These are phyloP conservation scores for Polyporus tsugae DNA, from an alignment of 1,284 basidiomycete genomes.

Conservation along the genomic window DNA sequence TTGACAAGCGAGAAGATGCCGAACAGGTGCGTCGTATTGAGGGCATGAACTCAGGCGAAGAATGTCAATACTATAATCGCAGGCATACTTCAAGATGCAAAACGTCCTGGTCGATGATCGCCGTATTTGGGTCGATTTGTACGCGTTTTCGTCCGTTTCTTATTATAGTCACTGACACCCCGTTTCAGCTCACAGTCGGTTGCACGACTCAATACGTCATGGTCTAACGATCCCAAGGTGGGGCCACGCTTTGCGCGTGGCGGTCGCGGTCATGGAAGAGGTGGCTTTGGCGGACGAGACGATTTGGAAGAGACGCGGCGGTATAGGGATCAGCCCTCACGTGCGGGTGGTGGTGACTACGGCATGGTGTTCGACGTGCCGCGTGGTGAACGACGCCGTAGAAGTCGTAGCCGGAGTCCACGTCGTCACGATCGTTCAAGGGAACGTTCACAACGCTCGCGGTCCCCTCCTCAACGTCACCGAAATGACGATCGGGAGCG, in stretches of 20 bases:
- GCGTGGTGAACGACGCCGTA: conserved; percentile 35
- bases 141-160: conserved; percentile 39
- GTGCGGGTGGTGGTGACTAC: conserved; percentile 51
- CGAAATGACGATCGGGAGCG: conserved; percentile 35
- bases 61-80: conserved; percentile 7
- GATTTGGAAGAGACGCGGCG: conserved; percentile 75
- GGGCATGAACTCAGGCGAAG: too few species aligned
- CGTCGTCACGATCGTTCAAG: conserved; percentile 36
- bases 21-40: conserved; percentile 73
- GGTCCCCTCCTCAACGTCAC: conserved; percentile 35
- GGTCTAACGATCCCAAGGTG: conserved; percentile 78
- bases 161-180: conserved; percentile 24
- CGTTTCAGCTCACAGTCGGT: conserved; percentile 87
- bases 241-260: conserved; percentile 47
- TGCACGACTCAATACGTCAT: conserved; percentile 70
- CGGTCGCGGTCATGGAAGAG: conserved; percentile 40
- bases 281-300: conserved; percentile 72
- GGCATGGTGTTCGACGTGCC: conserved; percentile 81
- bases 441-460: conserved; percentile 32
- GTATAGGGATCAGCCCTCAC: conserved; percentile 60
- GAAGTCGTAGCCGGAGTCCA: conserved; percentile 40
- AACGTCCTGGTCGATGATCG: conserved; percentile 99
- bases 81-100: conserved; percentile 99
- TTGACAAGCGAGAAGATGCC: conserved; percentile 91
- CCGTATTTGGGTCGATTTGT: conserved; percentile 99